Base-by-base conservation (phyloP, 805 yeast species). In the Spathaspora hagerdaliae region DNA sequence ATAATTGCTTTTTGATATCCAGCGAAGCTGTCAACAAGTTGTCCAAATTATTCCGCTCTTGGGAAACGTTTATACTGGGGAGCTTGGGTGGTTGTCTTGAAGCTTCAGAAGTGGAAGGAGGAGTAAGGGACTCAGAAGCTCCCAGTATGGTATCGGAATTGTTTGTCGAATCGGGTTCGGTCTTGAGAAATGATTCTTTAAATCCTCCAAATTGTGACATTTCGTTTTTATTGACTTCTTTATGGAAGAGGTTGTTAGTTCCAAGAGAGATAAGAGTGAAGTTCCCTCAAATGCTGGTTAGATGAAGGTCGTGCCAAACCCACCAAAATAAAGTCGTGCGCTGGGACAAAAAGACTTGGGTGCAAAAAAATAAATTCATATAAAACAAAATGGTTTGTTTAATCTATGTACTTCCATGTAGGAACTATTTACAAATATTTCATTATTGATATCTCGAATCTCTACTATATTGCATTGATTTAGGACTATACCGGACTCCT, bases 1-100 rank as follows among this genome's bases (percentile, higher is more conserved):
- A 64, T 11, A 71, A 59, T 52, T 69, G 75, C 44, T 64, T 65
- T 47, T 69, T 71, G 50, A 71, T 69, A 47, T 70, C 75, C 13
- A 56, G 45, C 9, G 69, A 61, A 40, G 60, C 55, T 46, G 63
- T 60, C 40, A 65, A 54, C 9, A 67, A 49, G 15, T 58, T 56
- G 37, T 56, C 59, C 11, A 57, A 45, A 41, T 54, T 38, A 5
- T 29, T 29, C 12, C 12, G 32, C 46, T 64, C 65, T 35, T 54
- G 46, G 39, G 63, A 62, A 33, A 65, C 53, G 39, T 60, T 65
- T 39, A 65, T 61, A 41, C 57, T 59, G 10, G 73, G 72, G 27
- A 61, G 51, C n/a, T 49, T 49, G 7, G 24, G 47, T 19, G 49
- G 35, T 38, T 36, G 36, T 29, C 12, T 29, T 36, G 19, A 15